phyloP scores from a whole-genome alignment of 345 rosid species.

The Pseudoturritis turrita region DNA sequence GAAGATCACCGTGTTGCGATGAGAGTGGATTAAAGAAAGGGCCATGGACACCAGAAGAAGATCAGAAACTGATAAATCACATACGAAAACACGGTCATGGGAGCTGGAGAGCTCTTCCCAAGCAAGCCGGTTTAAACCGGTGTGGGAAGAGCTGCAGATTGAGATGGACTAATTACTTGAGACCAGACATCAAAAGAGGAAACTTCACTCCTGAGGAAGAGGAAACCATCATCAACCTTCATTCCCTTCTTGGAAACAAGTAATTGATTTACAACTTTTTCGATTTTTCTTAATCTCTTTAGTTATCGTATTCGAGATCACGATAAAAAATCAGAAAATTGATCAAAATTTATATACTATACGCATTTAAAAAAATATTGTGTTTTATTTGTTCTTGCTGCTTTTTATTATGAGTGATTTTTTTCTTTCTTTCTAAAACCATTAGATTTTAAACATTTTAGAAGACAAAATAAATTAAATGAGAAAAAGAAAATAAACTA shows the following conservation, averaged over 20 bases:
- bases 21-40: slow-evolving; percentile 60
- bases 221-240: slow-evolving; percentile 60
- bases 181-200: slow-evolving; percentile 78
- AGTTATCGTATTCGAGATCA: neutral
- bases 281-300: neutral
- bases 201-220: slow-evolving; percentile 72
- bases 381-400: neutral
- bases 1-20: slow-evolving; percentile 40
- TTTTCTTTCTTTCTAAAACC: neutral
- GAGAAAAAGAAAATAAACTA: neutral
- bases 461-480: neutral
- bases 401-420: neutral
- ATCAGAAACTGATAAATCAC: slow-evolving; percentile 44
- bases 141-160: slow-evolving; percentile 86
- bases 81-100: slow-evolving; percentile 62
- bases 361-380: neutral
- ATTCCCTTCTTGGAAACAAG: slow-evolving; percentile 73
- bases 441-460: neutral
- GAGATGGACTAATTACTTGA: slow-evolving; percentile 72
- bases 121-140: slow-evolving; percentile 64
- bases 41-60: slow-evolving; percentile 84
- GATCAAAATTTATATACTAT: neutral
- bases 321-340: neutral
- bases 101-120: slow-evolving; percentile 79
- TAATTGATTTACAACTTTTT: slow-evolving; percentile 2